Percentiles rank a stretch among this genome's conserved stretches.
phyloP scores from a whole-genome alignment of 208 protist species.

The Porcisia deanei region DNA sequence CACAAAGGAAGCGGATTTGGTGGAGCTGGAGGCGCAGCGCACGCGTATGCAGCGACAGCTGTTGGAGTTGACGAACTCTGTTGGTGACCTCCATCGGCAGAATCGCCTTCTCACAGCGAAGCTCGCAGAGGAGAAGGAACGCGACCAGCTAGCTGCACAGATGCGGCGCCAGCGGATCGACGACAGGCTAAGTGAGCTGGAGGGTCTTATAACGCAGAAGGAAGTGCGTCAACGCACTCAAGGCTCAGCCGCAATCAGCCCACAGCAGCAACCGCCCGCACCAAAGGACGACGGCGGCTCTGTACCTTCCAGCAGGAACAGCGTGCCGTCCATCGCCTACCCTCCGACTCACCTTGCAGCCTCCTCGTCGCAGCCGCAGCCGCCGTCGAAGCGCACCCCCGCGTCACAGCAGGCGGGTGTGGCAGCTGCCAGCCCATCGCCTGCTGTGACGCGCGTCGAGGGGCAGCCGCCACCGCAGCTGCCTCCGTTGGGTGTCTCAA shows the following conservation, averaged over 20 bases:
- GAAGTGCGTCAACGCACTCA: not conserved
- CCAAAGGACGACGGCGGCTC: not conserved
- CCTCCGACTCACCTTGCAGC: not conserved
- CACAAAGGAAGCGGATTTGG: conserved; percentile 69
- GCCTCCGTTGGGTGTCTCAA: conserved; percentile 8
- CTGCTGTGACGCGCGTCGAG: not conserved
- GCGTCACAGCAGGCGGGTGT: not conserved
- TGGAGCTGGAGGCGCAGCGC: conserved; percentile 62
- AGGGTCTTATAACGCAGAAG: conserved; percentile 27
- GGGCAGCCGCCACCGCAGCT: conserved; percentile 12
- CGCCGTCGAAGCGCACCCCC: no score
- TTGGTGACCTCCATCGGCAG: conserved; percentile 68
- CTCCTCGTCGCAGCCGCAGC: conserved; percentile 1
- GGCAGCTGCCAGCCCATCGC: not conserved
- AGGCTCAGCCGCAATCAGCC: not conserved
- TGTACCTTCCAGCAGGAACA: not conserved
- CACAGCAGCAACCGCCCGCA: not conserved
- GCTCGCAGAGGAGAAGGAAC: conserved; percentile 69
- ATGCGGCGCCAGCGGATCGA: conserved; percentile 53
- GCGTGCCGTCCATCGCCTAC: not conserved
- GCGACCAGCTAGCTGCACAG: conserved; percentile 69
- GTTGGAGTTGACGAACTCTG: conserved; percentile 50
- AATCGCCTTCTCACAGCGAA: conserved; percentile 85
- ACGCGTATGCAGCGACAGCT: conserved; percentile 66
- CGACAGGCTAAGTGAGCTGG: conserved; percentile 33